phyloP scores from a whole-genome alignment of 768 basidiomycete species.

The Pulveroboletus sp. region DNA sequence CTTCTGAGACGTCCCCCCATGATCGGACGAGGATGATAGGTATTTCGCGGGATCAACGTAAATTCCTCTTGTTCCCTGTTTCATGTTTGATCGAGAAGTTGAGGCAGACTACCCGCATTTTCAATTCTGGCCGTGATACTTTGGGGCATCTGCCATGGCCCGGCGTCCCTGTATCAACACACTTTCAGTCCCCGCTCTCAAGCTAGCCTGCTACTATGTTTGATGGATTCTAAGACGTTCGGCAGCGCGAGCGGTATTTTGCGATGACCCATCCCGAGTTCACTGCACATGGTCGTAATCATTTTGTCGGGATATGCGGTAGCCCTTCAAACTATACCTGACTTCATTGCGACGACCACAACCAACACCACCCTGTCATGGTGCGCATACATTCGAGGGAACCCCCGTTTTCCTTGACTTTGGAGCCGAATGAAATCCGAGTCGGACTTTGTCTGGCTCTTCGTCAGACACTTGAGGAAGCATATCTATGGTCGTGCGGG shows the following conservation, averaged over 20 bases:
- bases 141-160: conserved; percentile 43
- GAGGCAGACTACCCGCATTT: conserved; percentile 5
- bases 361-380: background rate
- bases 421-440: conserved; percentile 51
- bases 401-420: conserved; percentile 27
- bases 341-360: conserved; percentile 14
- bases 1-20: conserved; percentile 81
- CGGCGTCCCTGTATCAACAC: conserved; percentile 35
- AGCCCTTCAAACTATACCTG: conserved; percentile 40
- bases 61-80: conserved; percentile 31
- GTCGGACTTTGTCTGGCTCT: conserved; percentile 39
- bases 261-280: conserved; percentile 32
- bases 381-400: background rate
- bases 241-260: conserved; percentile 57
- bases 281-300: conserved; percentile 40
- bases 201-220: conserved; percentile 52
- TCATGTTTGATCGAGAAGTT: background rate
- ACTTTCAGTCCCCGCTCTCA: conserved; percentile 22
- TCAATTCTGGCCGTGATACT: conserved; percentile 2
- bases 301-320: conserved; percentile 45
- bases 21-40: conserved; percentile 50
- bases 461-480: conserved; percentile 48
- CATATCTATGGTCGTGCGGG: conserved; percentile 31
- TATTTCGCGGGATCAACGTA: conserved; percentile 70
- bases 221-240: conserved; percentile 42